Evolutionary conservation across 352 stramenopile species (phyloP), one percentile per base, ranked within the genome.

Genomic region (Phytophthora podocarpi): DNA sequence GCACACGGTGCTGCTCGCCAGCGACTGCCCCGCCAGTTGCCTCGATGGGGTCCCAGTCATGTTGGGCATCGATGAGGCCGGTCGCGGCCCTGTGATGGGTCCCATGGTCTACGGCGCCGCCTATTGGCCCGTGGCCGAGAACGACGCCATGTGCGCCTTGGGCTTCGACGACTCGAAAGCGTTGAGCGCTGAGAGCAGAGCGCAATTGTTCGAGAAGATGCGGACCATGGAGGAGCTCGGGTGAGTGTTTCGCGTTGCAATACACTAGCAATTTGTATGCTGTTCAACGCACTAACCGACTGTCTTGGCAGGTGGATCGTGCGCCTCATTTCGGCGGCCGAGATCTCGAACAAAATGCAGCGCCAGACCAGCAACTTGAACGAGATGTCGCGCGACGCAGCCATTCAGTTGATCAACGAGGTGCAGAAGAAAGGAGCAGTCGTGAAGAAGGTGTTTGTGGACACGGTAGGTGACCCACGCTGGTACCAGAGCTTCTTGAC

Each of bases 151-250:
- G 78, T 74, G 75, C 53, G 79, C 86, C 1, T 72, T 91, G 53
- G 93, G 85, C 42, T 98, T 98, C 54, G 91, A 98, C 62, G 96
- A 99, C 82, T 98, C 95, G 21, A 98, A 99, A 75, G 85, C 87
- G 58, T 57, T 98, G 15, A 92, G 78, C 15, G 75, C 89, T 24
- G 90, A 97, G 57, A 95, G 78, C 45, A 80, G 96, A 51, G 84
- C 92, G 34, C 61, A 64, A 28, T 74, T 98, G 31, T 98, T 98
- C 51, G 70, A 93, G 15, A 85, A 97, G 66, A 97, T 95, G 71
- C 91, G 81, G 23, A 74, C 59, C 9, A 93, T 82, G 10, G 56
- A 77, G 13, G 62, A 76, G 8, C 75, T 93, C 11, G 86, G 89
- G 75, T 95, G 57, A 15, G 72, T 21, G 11, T 16, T 16, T 75